A percentile compares a stretch with the other conserved stretches of the same genome.
These are phyloP conservation scores for Penicillium palitans DNA, from an alignment of 2,329 filamentous ascomycete genomes.

Conservation along the genomic window DNA sequence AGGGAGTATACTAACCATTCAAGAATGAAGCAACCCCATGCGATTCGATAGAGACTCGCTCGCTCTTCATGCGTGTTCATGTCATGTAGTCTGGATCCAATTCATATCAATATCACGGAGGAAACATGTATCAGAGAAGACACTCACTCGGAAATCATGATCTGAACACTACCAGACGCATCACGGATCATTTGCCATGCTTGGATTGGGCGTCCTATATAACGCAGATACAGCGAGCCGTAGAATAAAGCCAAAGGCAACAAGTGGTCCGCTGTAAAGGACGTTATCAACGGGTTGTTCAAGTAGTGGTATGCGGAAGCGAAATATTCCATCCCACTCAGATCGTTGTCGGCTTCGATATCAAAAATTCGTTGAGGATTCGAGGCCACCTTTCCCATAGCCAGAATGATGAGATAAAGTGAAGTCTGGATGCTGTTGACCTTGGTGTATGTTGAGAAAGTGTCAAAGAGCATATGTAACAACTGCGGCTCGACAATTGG, in stretches of 20 bases:
- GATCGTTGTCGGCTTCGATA: constrained; percentile 9
- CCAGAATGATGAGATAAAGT: constrained; percentile 17
- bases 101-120: neutral
- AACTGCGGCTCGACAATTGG: constrained; percentile 14
- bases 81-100: constrained; percentile 12
- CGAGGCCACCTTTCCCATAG: constrained; percentile 17
- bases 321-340: constrained; percentile 19
- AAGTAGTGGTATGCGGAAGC: constrained; percentile 16
- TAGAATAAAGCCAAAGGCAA: constrained; percentile 19
- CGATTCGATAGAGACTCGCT: constrained; percentile 13
- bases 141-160: constrained; percentile 16
- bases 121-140: neutral
- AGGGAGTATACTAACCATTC: constrained; percentile 12
- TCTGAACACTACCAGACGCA: constrained; percentile 15
- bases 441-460: constrained; percentile 11
- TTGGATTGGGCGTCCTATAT: constrained; percentile 17
- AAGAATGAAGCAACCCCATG: constrained; percentile 22
- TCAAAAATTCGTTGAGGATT: constrained; percentile 9
- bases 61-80: constrained; percentile 8
- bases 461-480: constrained; percentile 11
- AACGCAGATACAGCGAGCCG: constrained; percentile 22
- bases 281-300: constrained; percentile 1
- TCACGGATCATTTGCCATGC: constrained; percentile 17
- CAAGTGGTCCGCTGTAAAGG: constrained; percentile 9
- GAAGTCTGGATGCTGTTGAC: constrained; percentile 10